A percentile compares a stretch with the other conserved stretches of the same genome.
These are phyloP conservation scores for Crithidia thermophila DNA, from an alignment of 208 protist genomes.

Conservation along the genomic window DNA sequence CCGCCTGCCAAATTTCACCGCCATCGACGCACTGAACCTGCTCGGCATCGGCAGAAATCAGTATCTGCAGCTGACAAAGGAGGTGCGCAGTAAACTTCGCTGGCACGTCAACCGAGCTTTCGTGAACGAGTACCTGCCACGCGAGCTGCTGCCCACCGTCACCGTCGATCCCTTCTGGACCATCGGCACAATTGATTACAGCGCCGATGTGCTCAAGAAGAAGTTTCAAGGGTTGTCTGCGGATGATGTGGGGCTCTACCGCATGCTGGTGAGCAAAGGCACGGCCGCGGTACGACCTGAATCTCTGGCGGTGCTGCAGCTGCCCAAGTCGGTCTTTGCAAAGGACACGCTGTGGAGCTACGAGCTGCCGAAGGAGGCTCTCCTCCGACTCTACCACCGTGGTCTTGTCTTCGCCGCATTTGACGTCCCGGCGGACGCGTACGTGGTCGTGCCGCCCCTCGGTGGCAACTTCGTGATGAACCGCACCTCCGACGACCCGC, in stretches of 20 bases:
- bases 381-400: conserved; percentile 78
- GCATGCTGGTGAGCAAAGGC: conserved; percentile 45
- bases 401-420: conserved; percentile 92
- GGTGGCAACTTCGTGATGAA: conserved; percentile 98
- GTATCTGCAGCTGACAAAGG: conserved; percentile 97
- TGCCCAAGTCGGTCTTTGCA: conserved; percentile 20
- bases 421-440: conserved; percentile 87
- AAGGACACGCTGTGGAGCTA: conserved; percentile 53
- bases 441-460: conserved; percentile 92
- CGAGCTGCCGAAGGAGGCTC: conserved; percentile 45
- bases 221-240: conserved; percentile 28
- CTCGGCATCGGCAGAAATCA: conserved; percentile 97
- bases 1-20: conserved; percentile 97
- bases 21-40: conserved; percentile 93
- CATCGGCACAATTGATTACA: conserved; percentile 44
- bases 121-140: conserved; percentile 71
- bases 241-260: conserved; percentile 54
- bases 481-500: conserved; percentile 92
- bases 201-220: conserved; percentile 32
- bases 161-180: conserved; percentile 59
- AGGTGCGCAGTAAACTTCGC: conserved; percentile 86
- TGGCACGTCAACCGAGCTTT: conserved; percentile 77
- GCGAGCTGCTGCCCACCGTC: conserved; percentile 45
- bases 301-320: conserved; percentile 13
- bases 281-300: conserved; percentile 20